Evolutionary conservation across 2,329 filamentous ascomycete species (phyloP).

Genomic region (Aspergillus sp.): DNA sequence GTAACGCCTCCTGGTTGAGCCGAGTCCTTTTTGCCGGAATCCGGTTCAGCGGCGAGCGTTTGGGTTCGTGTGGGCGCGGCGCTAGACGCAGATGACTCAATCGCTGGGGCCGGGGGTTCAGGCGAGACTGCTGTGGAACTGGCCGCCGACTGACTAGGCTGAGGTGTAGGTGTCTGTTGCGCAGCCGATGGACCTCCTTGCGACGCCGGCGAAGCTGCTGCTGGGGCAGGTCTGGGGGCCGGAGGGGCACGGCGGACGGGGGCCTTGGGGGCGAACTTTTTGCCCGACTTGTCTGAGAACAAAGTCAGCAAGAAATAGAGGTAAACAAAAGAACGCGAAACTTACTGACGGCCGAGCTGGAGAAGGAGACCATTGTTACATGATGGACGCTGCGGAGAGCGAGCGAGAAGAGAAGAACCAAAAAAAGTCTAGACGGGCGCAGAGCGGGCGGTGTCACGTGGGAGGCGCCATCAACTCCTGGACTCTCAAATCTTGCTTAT

Average conservation of each 20-base stretch:
- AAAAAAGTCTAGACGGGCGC: conserved; percentile 18
- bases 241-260: conserved; percentile 47
- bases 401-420: conserved; percentile 5
- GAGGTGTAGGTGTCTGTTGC: conserved; percentile 21
- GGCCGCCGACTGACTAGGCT: conserved; percentile 15
- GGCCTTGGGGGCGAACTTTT: conserved; percentile 68
- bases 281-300: conserved; percentile 52
- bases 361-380: conserved; percentile 39
- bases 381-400: background rate
- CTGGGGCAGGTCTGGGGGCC: conserved; percentile 30
- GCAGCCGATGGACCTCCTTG: conserved; percentile 33
- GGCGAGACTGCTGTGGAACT: conserved; percentile 11
- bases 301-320: conserved; percentile 5
- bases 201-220: conserved; percentile 25
- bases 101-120: conserved; percentile 4
- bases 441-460: conserved; percentile 31
- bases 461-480: conserved; percentile 33
- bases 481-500: conserved; percentile 21
- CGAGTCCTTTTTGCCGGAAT: conserved; percentile 2
- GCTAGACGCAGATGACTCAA: conserved; percentile 1
- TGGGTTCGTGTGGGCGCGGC: conserved; percentile 1
- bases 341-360: conserved; percentile 47
- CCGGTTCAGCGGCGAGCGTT: conserved; percentile 6
- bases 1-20: conserved; percentile 7
- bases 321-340: conserved; percentile 4